phyloP scores from a whole-genome alignment of 2,329 filamentous ascomycete species.

The Fusarium tricinctum region DNA sequence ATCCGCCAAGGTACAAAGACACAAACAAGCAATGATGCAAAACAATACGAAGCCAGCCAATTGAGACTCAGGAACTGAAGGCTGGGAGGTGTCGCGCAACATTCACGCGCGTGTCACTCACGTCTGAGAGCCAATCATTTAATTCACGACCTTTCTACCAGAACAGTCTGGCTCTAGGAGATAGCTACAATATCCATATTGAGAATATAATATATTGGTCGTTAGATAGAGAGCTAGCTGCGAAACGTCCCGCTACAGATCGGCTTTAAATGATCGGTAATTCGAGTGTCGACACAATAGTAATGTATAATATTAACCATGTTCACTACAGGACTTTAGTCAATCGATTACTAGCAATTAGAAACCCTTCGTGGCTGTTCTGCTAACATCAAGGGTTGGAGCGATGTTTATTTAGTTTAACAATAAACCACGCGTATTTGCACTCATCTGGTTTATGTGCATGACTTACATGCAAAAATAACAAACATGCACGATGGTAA shows the following conservation, averaged over 20 bases:
- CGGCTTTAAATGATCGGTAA: neutral
- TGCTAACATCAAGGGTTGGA: neutral
- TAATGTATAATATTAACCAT: neutral
- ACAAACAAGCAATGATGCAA: slow-evolving; percentile 36
- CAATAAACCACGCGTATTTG: slow-evolving; percentile 6
- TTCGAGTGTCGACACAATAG: neutral
- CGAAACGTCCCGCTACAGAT: slow-evolving; percentile 45
- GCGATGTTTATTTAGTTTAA: neutral
- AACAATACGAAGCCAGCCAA: slow-evolving; percentile 31
- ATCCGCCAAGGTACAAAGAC: slow-evolving; percentile 13
- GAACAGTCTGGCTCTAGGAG: neutral
- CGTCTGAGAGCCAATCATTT: neutral
- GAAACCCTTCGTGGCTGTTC: neutral
- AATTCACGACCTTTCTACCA: neutral
- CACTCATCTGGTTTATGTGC: slow-evolving; percentile 15
- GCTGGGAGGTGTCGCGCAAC: slow-evolving; percentile 21
- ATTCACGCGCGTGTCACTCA: slow-evolving; percentile 26
- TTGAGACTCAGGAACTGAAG: slow-evolving; percentile 8
- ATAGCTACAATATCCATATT: neutral
- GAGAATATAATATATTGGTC: neutral
- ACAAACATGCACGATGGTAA: slow-evolving; percentile 32
- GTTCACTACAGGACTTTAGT: neutral
- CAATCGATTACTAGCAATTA: neutral
- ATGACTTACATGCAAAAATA: slow-evolving; percentile 32
- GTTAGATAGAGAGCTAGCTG: slow-evolving; percentile 19